Evolutionary conservation across 2,329 filamentous ascomycete species (phyloP), one percentile per base, ranked within the genome.

Genomic region (Esteya vermicola): DNA sequence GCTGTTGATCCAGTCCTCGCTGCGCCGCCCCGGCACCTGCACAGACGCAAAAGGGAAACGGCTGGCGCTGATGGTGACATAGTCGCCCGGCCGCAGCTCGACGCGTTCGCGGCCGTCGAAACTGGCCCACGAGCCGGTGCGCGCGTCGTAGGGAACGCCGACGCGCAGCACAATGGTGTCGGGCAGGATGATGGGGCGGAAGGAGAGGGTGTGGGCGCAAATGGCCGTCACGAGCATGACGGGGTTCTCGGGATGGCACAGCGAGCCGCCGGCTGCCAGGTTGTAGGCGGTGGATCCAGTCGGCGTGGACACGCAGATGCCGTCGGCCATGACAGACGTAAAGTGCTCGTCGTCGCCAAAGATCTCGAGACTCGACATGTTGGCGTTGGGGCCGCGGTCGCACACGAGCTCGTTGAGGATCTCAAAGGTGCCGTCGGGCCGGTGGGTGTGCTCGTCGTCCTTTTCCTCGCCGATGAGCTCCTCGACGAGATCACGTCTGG

Each of bases 321-420:
- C 89, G 55, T 96, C 91, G 20, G 89, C 91, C 49, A 91, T 79
- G 7, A 96, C 75, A 0, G 86, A 93, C 0, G 91, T 95, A 57
- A 95, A 91, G 59, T 94, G 86, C 57, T 93, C 85, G 51, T 95
- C 85, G 51, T 95, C 89, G 18, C 86, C 88, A 55, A 95, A 95
- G 21, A 96, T 72, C 55, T 96, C 89, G 18, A 84, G 86, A 39
- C 78, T 80, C 10, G 85, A 91, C 84, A 98, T 89, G 86, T 81
- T 86, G 49, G 41, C 42, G 19, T 93, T 95, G 7, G 91, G 91
- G 0, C 91, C 91, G 16, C 91, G 73, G 54, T 98, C 91, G 23
- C 96, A 76, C 9, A 98, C 89, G n/a, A 96, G 78, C 56, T 98
- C 91, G 52, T 98, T 98, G 46, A 98, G 63, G 43, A 96, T 93